A percentile compares a stretch with the other conserved stretches of the same genome.
These are phyloP conservation scores for Ganoderma lingzhi DNA, from an alignment of 1,284 basidiomycete species.

Conservation along the genomic window DNA sequence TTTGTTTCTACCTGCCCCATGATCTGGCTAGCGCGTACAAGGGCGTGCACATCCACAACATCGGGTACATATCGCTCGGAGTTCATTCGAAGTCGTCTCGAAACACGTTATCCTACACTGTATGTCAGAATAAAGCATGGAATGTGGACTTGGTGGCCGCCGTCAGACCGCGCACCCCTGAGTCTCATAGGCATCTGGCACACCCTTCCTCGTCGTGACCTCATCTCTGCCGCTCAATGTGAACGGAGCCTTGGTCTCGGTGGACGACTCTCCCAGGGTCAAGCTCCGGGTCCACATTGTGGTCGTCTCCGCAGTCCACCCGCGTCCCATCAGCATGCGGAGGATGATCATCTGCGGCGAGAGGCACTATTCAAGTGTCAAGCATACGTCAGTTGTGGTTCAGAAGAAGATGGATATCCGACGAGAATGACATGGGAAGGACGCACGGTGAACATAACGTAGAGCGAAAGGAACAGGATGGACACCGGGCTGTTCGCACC, in stretches of 20 bases:
- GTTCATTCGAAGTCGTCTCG: not conserved
- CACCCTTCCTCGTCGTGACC: not conserved
- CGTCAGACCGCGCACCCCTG: not conserved
- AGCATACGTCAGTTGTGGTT: not conserved
- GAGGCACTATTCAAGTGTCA: conserved; percentile 14
- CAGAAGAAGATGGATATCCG: not conserved
- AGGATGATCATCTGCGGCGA: conserved; percentile 26
- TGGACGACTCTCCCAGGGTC: not conserved
- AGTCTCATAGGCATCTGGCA: not conserved
- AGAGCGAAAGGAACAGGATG: conserved; percentile 24
- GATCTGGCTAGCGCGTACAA: not conserved
- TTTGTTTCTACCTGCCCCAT: no score
- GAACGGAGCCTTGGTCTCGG: not conserved
- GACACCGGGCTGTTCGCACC: conserved; percentile 23
- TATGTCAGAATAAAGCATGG: not conserved
- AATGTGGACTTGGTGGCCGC: not conserved
- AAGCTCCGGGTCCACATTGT: not conserved
- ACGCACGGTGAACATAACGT: conserved; percentile 33
- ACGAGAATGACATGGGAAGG: not conserved
- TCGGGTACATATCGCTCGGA: not conserved
- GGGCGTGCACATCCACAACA: not conserved
- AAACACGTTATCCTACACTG: not conserved
- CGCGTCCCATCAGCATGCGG: conserved; percentile 16
- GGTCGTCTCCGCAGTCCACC: not conserved
- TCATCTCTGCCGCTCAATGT: not conserved